Percentiles rank a stretch among this genome's conserved stretches.
Evolutionary conservation across 495 filamentous ascomycete species (phyloP).

Genomic region (Terfezia claveryi): DNA sequence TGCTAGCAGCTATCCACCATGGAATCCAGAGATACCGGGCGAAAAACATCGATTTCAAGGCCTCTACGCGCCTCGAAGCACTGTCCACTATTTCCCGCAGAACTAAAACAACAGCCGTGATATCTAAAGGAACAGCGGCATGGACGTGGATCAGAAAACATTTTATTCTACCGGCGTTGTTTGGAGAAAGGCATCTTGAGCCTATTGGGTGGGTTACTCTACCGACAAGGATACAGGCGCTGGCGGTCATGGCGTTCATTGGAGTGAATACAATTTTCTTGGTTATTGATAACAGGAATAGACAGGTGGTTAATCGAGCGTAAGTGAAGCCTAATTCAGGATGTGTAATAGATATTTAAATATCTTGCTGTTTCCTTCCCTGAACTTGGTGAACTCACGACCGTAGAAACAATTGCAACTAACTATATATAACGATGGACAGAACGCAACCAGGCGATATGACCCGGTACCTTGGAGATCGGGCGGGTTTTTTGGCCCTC

Average conservation of each 20-base stretch:
- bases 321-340: not conserved
- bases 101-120: not conserved
- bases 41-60: not conserved
- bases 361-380: too few species aligned
- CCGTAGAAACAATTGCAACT: not conserved
- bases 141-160: slow-evolving; percentile 3
- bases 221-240: slow-evolving; percentile 13
- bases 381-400: not conserved
- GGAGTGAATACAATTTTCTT: slow-evolving; percentile 15
- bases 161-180: slow-evolving; percentile 14
- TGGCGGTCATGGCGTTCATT: slow-evolving; percentile 12
- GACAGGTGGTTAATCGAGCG: not conserved
- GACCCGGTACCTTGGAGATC: slow-evolving; percentile 26
- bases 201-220: slow-evolving; percentile 17
- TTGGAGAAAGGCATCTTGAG: slow-evolving; percentile 10
- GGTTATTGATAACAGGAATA: not conserved
- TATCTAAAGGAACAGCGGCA: not conserved
- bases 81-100: not conserved
- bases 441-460: not conserved
- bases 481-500: slow-evolving; percentile 30
- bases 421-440: not conserved
- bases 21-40: not conserved
- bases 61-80: not conserved
- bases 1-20: not conserved
- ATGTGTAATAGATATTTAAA: too few species aligned